Evolutionary conservation across 768 basidiomycete genomes (phyloP).

Genomic region (Pseudohyphozyma bogoriensis): DNA sequence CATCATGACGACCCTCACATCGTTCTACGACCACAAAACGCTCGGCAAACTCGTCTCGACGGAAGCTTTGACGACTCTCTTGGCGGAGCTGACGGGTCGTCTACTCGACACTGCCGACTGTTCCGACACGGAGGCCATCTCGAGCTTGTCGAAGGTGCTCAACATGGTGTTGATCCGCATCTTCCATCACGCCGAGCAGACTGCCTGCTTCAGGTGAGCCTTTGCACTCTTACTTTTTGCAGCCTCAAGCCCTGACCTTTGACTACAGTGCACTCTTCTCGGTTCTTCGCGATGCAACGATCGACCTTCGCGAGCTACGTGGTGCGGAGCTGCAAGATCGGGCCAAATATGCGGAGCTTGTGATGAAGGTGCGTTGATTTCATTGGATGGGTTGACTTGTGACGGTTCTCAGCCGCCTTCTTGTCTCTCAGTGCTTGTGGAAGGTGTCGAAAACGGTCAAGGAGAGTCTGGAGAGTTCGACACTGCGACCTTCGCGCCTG

Average conservation of each 20-base stretch:
- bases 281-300: conserved; percentile 44
- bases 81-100: conserved; percentile 82
- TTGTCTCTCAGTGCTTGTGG: conserved; percentile 85
- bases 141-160: conserved; percentile 89
- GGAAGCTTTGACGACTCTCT: conserved; percentile 69
- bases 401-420: not conserved
- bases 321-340: conserved; percentile 84
- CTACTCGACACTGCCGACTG: conserved; percentile 90
- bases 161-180: conserved; percentile 94
- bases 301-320: conserved; percentile 59
- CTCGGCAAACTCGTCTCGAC: conserved; percentile 80
- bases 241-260: no score
- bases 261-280: conserved; percentile 54
- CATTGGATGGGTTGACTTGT: not conserved
- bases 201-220: conserved; percentile 79
- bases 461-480: conserved; percentile 69
- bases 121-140: conserved; percentile 59
- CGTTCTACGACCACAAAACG: conserved; percentile 81
- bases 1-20: conserved; percentile 88
- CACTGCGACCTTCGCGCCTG: conserved; percentile 75
- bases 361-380: conserved; percentile 30
- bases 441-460: conserved; percentile 91
- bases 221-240: not conserved
- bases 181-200: conserved; percentile 74
- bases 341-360: conserved; percentile 39